Percentiles rank a stretch among this genome's conserved stretches.
Evolutionary conservation across 176 grass and related monocot species (phyloP).

Genomic region (Lolium perenne): DNA sequence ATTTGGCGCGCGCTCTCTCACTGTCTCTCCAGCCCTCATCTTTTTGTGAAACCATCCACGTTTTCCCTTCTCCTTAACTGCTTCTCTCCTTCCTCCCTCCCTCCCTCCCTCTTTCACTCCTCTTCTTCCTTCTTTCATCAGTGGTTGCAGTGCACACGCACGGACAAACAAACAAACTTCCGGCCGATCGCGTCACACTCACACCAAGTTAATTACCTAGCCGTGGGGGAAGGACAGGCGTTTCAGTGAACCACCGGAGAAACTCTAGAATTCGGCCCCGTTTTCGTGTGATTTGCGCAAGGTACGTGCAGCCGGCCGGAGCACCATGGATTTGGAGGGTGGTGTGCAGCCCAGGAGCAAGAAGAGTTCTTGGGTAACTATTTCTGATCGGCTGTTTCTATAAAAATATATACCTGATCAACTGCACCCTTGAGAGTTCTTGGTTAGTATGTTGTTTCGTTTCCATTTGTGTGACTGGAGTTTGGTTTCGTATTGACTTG

Average conservation of each 20-base stretch:
- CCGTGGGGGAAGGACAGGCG: not conserved
- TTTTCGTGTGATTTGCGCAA: not conserved
- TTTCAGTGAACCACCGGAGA: not conserved
- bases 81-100: conserved; percentile 39
- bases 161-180: conserved; percentile 18
- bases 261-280: not conserved
- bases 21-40: conserved; percentile 18
- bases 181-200: not conserved
- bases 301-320: not conserved
- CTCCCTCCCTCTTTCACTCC: not conserved
- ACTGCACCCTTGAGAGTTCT: not conserved
- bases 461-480: not conserved
- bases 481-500: not conserved
- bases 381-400: too few relatives aligned
- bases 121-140: not conserved
- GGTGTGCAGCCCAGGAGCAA: conserved; percentile 4
- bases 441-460: not conserved
- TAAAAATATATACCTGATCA: not conserved
- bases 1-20: conserved; percentile 37
- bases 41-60: conserved; percentile 64
- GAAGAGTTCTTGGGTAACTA: conserved; percentile 48
- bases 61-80: conserved; percentile 60
- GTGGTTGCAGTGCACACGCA: conserved; percentile 7
- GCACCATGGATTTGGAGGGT: conserved; percentile 42
- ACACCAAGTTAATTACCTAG: not conserved